Evolutionary conservation across 192 early-diverging fungal species (phyloP), one percentile per base, ranked within the genome.

Genomic region (Lobulomyces angularis): DNA sequence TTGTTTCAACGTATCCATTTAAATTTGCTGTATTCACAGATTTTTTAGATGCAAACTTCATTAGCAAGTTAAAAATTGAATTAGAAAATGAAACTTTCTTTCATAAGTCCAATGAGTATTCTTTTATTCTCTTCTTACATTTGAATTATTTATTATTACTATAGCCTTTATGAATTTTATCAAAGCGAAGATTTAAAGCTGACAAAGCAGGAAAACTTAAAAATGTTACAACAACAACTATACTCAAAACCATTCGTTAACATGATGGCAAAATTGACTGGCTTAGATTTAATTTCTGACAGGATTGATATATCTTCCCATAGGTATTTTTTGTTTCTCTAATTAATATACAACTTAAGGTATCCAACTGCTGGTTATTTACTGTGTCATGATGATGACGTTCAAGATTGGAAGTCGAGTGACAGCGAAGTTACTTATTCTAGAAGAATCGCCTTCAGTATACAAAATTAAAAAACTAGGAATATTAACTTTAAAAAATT

Each of bases 371-470:
- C 67, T 3, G 67, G 70, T 34, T 77, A 81, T 30, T 37, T 83
- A 17, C 55, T 81, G 6, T 83, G 81, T 45, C 81, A 83, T 38
- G 81, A 83, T 36, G 81, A 83, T 35, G 80, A 83, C 47, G 79
- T 83, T 34, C n/a, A n/a, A n/a, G n/a, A n/a, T n/a, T n/a, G n/a
- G n/a, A n/a, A n/a, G n/a, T n/a, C n/a, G n/a, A n/a, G n/a, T n/a
- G n/a, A n/a, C n/a, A 68, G 71, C 37, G 65, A 65, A 19, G 77
- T 66, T 30, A 64, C 65, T 34, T 43, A 59, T 11, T 65, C 66
- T 12, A 69, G 80, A 16, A 56, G 66, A 30, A 73, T 83, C 19
- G 80, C 80, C 1, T 83, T 80, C 50, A 83, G n/a, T n/a, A n/a
- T n/a, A n/a, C n/a, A n/a, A n/a, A n/a, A n/a, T n/a, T n/a, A n/a